phyloP scores from a whole-genome alignment of 345 rosid genomes.

The Theobroma cacao region DNA sequence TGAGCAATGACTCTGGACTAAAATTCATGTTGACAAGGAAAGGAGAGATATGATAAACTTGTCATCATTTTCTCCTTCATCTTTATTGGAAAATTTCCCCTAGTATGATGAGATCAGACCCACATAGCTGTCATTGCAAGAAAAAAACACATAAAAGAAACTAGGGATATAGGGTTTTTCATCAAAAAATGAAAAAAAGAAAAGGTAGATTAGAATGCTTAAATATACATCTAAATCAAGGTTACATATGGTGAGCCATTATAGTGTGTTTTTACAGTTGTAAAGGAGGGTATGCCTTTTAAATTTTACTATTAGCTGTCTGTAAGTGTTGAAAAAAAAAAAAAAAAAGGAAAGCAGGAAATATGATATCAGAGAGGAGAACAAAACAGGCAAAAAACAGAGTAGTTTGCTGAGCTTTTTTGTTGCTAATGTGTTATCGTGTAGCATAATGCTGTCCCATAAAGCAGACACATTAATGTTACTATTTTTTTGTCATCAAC shows the following conservation, averaged over 20 bases:
- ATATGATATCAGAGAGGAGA: neutral
- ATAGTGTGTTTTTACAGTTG: slow-evolving; percentile 17
- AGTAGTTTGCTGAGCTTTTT: neutral
- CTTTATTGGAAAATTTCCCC: neutral
- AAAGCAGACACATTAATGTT: neutral
- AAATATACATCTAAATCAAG: neutral
- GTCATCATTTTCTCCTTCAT: no score
- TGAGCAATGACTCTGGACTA: neutral
- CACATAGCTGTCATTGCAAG: neutral
- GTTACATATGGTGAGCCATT: neutral
- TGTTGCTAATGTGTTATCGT: neutral
- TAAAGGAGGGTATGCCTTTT: slow-evolving; percentile 6
- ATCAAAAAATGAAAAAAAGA: neutral
- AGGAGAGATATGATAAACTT: neutral
- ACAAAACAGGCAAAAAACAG: neutral
- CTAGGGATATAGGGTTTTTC: neutral
- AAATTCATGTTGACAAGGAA: neutral
- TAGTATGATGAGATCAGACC: neutral
- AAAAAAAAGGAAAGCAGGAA: no score
- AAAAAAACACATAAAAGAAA: neutral
- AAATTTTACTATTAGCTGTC: neutral
- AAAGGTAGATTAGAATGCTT: neutral
- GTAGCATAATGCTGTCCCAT: slow-evolving; percentile 10
- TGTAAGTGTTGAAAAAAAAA: neutral
- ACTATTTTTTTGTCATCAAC: neutral